Conservation (phyloP, 2,329 filamentous ascomycete genomes). For the Penicillium oxalicum region DNA sequence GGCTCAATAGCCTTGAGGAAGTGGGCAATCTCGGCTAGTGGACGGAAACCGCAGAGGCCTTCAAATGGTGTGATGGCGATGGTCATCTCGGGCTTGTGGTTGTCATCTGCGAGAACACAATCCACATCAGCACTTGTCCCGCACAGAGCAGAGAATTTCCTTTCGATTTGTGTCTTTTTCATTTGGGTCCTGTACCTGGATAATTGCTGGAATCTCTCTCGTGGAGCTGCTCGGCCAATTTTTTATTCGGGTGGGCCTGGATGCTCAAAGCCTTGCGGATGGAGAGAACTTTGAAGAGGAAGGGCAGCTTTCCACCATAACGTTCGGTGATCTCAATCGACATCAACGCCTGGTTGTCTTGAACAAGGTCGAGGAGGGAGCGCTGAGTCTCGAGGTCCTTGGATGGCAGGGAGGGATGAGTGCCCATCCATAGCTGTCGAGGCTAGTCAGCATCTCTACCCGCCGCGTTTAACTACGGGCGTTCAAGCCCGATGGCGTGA, state of each 20-base stretch:
- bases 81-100: conserved; percentile 99
- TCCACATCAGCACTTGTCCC: background rate
- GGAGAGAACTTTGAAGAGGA: conserved; percentile 95
- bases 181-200: conserved; percentile 47
- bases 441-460: conserved; percentile 6
- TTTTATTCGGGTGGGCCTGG: conserved; percentile 94
- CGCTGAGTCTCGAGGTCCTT: conserved; percentile 80
- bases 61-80: conserved; percentile 96
- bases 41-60: conserved; percentile 91
- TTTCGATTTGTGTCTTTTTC: background rate
- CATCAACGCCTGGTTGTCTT: conserved; percentile 79
- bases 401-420: conserved; percentile 90
- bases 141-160: too few relatives aligned
- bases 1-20: conserved; percentile 66
- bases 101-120: conserved; percentile 60
- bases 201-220: conserved; percentile 86
- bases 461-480: background rate
- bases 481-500: background rate
- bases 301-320: conserved; percentile 80
- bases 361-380: conserved; percentile 77
- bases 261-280: conserved; percentile 95
- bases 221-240: conserved; percentile 83
- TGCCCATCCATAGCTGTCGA: conserved; percentile 92
- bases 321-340: conserved; percentile 64
- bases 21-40: conserved; percentile 75